Percentiles rank a stretch among this genome's conserved stretches.
These are phyloP conservation scores for Furcasterigmium sp. DNA, from an alignment of 2,329 filamentous ascomycete species.

Conservation along the genomic window DNA sequence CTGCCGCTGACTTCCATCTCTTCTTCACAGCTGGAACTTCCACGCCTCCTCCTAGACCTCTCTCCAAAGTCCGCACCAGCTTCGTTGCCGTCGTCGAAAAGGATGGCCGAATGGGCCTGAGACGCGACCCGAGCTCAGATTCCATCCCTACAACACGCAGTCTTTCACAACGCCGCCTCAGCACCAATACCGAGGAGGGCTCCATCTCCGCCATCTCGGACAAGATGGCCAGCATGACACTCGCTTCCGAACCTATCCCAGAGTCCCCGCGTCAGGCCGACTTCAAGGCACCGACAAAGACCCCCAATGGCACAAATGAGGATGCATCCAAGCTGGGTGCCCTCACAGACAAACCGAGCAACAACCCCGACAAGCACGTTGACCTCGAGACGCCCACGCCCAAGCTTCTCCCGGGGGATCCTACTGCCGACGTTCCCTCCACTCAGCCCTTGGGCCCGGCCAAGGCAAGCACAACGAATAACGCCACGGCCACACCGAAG, in stretches of 20 bases:
- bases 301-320: slow-evolving; percentile 17
- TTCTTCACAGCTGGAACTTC: slow-evolving; percentile 10
- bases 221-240: slow-evolving; percentile 14
- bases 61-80: slow-evolving; percentile 70
- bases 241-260: slow-evolving; percentile 32
- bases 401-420: slow-evolving; percentile 22
- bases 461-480: slow-evolving; percentile 10
- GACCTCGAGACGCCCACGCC: slow-evolving; percentile 30
- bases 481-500: slow-evolving; percentile 19
- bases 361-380: slow-evolving; percentile 34
- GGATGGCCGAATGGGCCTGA: slow-evolving; percentile 51
- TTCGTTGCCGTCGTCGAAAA: slow-evolving; percentile 69
- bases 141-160: slow-evolving; percentile 27
- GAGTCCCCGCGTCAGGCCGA: slow-evolving; percentile 31
- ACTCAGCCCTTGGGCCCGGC: slow-evolving; percentile 1
- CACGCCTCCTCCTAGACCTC: slow-evolving; percentile 42
- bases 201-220: slow-evolving; percentile 7
- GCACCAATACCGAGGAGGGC: slow-evolving; percentile 30
- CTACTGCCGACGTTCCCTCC: slow-evolving; percentile 10
- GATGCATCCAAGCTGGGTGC: slow-evolving; percentile 11
- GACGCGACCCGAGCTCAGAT: slow-evolving; percentile 37
- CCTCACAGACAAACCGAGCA: slow-evolving; percentile 26
- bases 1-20: slow-evolving; percentile 4
- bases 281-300: neutral
- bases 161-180: slow-evolving; percentile 28